Evolutionary conservation across 2,329 filamentous ascomycete species (phyloP).

Genomic region (Diaporthe nobilis): DNA sequence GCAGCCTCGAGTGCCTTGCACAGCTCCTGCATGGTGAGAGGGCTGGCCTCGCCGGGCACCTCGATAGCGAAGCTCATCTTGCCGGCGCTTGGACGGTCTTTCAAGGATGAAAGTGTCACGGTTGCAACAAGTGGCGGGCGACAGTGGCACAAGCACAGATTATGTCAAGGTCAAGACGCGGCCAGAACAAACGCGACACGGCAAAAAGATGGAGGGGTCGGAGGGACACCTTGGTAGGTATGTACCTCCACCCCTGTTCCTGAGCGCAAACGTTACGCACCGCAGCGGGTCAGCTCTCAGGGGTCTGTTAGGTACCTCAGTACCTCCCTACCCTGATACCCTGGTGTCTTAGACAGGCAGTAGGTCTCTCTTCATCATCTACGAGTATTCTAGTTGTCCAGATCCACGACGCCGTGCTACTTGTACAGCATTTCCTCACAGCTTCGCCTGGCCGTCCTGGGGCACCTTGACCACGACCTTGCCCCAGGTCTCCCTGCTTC

Average conservation of each 20-base stretch:
- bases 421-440: slow-evolving; percentile 54
- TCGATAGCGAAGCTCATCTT: slow-evolving; percentile 81
- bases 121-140: slow-evolving; percentile 13
- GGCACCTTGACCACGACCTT: slow-evolving; percentile 94
- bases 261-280: neutral
- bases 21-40: slow-evolving; percentile 74
- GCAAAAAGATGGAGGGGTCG: slow-evolving; percentile 34
- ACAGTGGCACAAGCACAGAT: slow-evolving; percentile 16
- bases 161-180: slow-evolving; percentile 34
- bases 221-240: slow-evolving; percentile 17
- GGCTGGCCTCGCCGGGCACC: slow-evolving; percentile 84
- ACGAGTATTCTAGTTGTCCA: neutral
- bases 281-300: neutral
- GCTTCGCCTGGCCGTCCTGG: slow-evolving; percentile 72
- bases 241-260: slow-evolving; percentile 9
- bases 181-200: slow-evolving; percentile 25
- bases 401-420: neutral
- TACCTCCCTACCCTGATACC: neutral
- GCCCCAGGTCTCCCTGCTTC: slow-evolving; percentile 89
- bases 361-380: neutral
- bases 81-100: slow-evolving; percentile 17
- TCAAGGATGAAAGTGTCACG: neutral
- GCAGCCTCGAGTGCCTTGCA: slow-evolving; percentile 75
- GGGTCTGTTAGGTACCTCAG: neutral
- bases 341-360: neutral